phyloP scores from a whole-genome alignment of 2,329 filamentous ascomycete species.

The Diaporthe eres region DNA sequence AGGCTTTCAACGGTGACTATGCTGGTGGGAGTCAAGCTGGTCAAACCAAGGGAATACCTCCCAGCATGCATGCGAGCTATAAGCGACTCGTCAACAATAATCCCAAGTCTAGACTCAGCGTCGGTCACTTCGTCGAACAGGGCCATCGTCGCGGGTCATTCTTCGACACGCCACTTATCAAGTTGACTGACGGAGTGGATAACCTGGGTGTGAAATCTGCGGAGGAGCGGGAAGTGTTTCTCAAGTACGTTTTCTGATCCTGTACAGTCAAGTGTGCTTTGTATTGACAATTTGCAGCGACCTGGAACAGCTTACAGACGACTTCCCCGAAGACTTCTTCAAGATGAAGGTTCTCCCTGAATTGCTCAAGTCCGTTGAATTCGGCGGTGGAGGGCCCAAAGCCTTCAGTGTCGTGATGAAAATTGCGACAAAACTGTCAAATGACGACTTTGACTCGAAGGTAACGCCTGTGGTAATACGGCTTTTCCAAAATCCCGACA shows the following conservation, averaged over 20 bases:
- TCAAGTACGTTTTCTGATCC: constrained; percentile 66
- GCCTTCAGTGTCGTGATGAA: constrained; percentile 91
- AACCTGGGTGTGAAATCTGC: constrained; percentile 91
- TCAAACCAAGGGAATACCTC: constrained; percentile 88
- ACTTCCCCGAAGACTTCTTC: constrained; percentile 98
- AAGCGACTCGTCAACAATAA: constrained; percentile 90
- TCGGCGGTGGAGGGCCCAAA: constrained; percentile 94
- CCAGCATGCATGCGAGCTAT: constrained; percentile 91
- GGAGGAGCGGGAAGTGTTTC: constrained; percentile 85
- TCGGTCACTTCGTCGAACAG: constrained; percentile 90
- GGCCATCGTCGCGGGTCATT: constrained; percentile 86
- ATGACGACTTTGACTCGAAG: constrained; percentile 89
- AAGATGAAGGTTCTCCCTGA: constrained; percentile 97
- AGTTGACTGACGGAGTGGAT: constrained; percentile 92
- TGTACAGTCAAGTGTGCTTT: background rate
- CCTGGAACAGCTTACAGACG: constrained; percentile 87
- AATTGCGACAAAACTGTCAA: constrained; percentile 87
- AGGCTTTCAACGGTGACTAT: constrained; percentile 92
- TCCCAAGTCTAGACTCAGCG: constrained; percentile 88
- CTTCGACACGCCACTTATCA: constrained; percentile 93
- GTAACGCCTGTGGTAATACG: constrained; percentile 90
- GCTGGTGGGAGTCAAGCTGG: constrained; percentile 82
- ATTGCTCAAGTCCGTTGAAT: constrained; percentile 98
- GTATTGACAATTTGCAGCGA: constrained; percentile 66
- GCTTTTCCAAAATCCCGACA: constrained; percentile 90